Evolutionary conservation across 306 rosid genomes (phyloP).

Genomic region (Vicia sativa): DNA sequence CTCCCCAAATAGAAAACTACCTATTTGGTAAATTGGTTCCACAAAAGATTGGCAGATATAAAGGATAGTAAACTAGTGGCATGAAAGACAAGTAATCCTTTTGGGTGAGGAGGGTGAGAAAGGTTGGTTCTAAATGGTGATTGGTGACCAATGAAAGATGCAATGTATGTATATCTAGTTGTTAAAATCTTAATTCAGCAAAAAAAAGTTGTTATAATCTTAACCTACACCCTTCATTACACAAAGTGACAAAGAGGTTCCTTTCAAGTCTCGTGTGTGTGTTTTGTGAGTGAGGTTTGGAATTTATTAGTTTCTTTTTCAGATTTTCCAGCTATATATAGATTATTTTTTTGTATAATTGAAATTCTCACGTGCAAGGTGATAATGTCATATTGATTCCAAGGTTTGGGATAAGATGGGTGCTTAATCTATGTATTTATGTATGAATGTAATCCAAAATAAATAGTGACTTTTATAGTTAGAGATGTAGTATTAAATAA

Average conservation of each 20-base stretch:
- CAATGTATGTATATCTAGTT: not conserved
- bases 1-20: not conserved
- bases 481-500: slow-evolving; percentile 22
- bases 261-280: slow-evolving; percentile 14
- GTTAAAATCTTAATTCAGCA: slow-evolving; percentile 17
- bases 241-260: slow-evolving; percentile 15
- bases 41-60: slow-evolving; percentile 24
- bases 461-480: slow-evolving; percentile 14
- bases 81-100: slow-evolving; percentile 32
- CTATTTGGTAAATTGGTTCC: slow-evolving; percentile 8
- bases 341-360: slow-evolving; percentile 36
- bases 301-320: slow-evolving; percentile 9
- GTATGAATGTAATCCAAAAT: slow-evolving; percentile 19
- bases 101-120: slow-evolving; percentile 30
- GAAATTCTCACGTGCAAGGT: slow-evolving; percentile 38
- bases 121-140: slow-evolving; percentile 34
- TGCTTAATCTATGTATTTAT: slow-evolving; percentile 17
- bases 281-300: not conserved
- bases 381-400: slow-evolving; percentile 39
- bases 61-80: slow-evolving; percentile 26
- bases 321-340: slow-evolving; percentile 28
- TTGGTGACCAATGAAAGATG: slow-evolving; percentile 24
- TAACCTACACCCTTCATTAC: slow-evolving; percentile 25
- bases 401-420: slow-evolving; percentile 39
- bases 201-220: slow-evolving; percentile 2